phyloP scores from a whole-genome alignment of 192 early-diverging fungal species.

The Backusella westeae region DNA sequence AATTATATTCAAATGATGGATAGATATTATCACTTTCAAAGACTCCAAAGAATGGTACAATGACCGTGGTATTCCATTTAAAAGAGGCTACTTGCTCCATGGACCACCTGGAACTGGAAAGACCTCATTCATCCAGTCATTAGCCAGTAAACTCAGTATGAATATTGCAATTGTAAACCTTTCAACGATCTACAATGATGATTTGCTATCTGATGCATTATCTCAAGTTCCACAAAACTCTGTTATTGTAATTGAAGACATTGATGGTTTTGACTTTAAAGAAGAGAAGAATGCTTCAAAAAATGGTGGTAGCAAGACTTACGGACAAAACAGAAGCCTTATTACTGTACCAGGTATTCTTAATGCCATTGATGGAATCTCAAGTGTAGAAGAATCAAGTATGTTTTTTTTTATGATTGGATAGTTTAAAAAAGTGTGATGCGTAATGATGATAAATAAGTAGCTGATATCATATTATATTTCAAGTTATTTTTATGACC shows the following conservation, averaged over 20 bases:
- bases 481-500: conserved; percentile 47
- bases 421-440: too few species aligned
- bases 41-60: conserved; percentile 42
- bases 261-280: conserved; percentile 30
- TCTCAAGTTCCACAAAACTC: conserved; percentile 39
- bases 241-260: conserved; percentile 53
- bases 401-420: neutral
- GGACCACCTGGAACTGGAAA: conserved; percentile 56
- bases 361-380: conserved; percentile 51
- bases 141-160: conserved; percentile 41
- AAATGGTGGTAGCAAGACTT: too few species aligned
- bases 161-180: conserved; percentile 45
- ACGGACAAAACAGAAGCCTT: neutral
- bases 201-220: conserved; percentile 36
- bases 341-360: conserved; percentile 44
- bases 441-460: neutral
- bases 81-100: conserved; percentile 52
- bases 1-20: too few species aligned
- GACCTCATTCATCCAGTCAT: conserved; percentile 47
- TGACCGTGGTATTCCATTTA: conserved; percentile 48
- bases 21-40: conserved; percentile 44
- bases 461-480: neutral
- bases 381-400: conserved; percentile 43
- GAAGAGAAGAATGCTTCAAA: neutral
- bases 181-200: conserved; percentile 36